Evolutionary conservation across 108 stramenopile genomes (phyloP).

Genomic region (Mayamaea pseudoterrestris): DNA sequence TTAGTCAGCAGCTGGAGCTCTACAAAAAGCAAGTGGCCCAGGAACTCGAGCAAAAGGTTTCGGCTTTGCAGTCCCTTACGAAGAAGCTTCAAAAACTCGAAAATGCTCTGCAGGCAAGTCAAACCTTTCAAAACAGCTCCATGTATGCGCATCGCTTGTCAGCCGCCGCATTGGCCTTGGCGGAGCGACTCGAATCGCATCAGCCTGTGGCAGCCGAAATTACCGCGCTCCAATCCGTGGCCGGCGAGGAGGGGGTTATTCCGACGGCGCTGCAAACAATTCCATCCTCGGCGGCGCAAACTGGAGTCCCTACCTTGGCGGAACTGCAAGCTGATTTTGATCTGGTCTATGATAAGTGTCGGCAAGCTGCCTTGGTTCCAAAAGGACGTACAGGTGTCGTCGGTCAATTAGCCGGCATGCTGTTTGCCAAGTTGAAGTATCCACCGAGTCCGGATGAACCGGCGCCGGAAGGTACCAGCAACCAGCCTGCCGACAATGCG

Average conservation of each 20-base stretch:
- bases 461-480: constrained; percentile 41
- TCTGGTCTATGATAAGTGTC: constrained; percentile 35
- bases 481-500: constrained; percentile 35
- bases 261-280: constrained; percentile 37
- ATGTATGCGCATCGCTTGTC: constrained; percentile 53
- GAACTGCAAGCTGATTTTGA: constrained; percentile 68
- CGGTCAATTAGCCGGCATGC: constrained; percentile 65
- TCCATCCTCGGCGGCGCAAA: constrained; percentile 28
- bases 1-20: constrained; percentile 18
- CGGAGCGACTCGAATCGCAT: constrained; percentile 46
- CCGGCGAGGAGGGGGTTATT: constrained; percentile 44
- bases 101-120: constrained; percentile 33
- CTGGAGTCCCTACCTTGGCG: constrained; percentile 52
- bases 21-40: constrained; percentile 27
- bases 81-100: constrained; percentile 44
- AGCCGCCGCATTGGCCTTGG: constrained; percentile 66
- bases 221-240: constrained; percentile 47
- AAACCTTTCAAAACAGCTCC: constrained; percentile 43
- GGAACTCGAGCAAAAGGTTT: constrained; percentile 38
- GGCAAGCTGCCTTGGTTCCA: constrained; percentile 69
- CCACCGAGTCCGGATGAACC: constrained; percentile 52
- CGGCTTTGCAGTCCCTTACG: constrained; percentile 31
- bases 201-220: constrained; percentile 45
- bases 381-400: constrained; percentile 46
- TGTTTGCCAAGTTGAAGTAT: constrained; percentile 52